Evolutionary conservation across 805 yeast genomes (phyloP), one percentile per base, ranked within the genome.

Genomic region (Yarrowia osloensis): DNA sequence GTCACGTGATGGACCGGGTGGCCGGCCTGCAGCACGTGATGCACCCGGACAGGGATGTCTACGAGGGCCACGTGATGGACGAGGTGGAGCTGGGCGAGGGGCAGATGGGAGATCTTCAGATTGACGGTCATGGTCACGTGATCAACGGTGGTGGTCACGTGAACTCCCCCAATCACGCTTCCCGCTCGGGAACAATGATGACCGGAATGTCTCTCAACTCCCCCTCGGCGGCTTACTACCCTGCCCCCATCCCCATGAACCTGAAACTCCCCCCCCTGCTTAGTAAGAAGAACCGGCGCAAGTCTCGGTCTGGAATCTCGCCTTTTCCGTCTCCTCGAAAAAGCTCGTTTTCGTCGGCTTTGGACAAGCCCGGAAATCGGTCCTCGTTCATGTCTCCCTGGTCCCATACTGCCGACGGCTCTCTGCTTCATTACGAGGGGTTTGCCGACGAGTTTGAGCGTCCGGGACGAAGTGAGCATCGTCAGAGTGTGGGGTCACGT

Each of bases 171-270:
- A n/a, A n/a, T n/a, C n/a, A n/a, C n/a, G n/a, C n/a, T n/a, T n/a
- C n/a, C n/a, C 54, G 59, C 2, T 33, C 42, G 2, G 61, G 61
- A 5, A 54, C 61, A 2, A 54, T 54, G 61, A 35, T 54, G 44
- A 35, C 61, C 12, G n/a, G 17, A 17, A 22, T 52, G 44, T 17
- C 59, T 17, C 3, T 37, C 3, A 15, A 15, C 21, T 28, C 22
- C 12, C n/a, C 29, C 19, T 22, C 21, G 17, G 15, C 37, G 1
- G 42, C 59, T 3, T 70, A 67, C 63, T 77, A 77, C 49, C 79
- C 80, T 3, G 77, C 79, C 3, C 80, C 79, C 2, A 71, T 77
- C 11, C 80, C 80, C 12, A 65, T 69, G n/a, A 71, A 70, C 67
- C 71, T 77, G 17, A 69, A 71, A 31, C 72, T 75, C 5, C 80